phyloP scores from a whole-genome alignment of 2,329 filamentous ascomycete species.

The Neopestalotiopsis sp. region DNA sequence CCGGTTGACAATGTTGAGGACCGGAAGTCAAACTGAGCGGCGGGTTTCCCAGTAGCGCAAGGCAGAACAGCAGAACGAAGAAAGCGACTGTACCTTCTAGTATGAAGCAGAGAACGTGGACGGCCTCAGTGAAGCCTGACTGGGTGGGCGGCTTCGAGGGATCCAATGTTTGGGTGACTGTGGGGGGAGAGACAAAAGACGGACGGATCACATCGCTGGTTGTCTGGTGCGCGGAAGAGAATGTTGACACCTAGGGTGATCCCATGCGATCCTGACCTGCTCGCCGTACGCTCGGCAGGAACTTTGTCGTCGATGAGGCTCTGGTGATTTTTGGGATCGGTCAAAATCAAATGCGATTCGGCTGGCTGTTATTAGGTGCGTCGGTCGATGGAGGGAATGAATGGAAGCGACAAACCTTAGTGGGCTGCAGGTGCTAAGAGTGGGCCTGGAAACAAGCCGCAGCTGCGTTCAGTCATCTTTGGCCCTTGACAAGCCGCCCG shows the following conservation, averaged over 20 bases:
- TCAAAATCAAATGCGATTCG: conserved; percentile 16
- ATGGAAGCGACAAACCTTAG: conserved; percentile 4
- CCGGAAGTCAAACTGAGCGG: background rate
- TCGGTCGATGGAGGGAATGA: conserved; percentile 3
- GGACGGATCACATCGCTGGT: conserved; percentile 8
- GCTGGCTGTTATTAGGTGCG: conserved; percentile 1
- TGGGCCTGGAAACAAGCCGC: background rate
- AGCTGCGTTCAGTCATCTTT: background rate
- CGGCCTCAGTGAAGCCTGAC: background rate
- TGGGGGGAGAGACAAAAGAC: conserved; percentile 6
- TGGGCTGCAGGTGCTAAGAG: conserved; percentile 12
- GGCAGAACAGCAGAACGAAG: background rate
- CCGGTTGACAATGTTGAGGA: background rate
- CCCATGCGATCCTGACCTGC: background rate
- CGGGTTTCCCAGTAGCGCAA: background rate
- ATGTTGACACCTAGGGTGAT: conserved; percentile 1
- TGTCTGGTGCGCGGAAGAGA: background rate
- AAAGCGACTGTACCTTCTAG: background rate
- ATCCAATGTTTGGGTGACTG: conserved; percentile 8
- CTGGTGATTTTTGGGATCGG: background rate
- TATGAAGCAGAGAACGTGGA: conserved; percentile 3
- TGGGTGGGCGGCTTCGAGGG: conserved; percentile 8
- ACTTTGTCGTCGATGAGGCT: background rate
- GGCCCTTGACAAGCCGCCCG: conserved; percentile 1
- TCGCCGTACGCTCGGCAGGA: background rate